Conservation (phyloP, 2,329 filamentous ascomycete genomes). For the Juglanconis oblonga region DNA sequence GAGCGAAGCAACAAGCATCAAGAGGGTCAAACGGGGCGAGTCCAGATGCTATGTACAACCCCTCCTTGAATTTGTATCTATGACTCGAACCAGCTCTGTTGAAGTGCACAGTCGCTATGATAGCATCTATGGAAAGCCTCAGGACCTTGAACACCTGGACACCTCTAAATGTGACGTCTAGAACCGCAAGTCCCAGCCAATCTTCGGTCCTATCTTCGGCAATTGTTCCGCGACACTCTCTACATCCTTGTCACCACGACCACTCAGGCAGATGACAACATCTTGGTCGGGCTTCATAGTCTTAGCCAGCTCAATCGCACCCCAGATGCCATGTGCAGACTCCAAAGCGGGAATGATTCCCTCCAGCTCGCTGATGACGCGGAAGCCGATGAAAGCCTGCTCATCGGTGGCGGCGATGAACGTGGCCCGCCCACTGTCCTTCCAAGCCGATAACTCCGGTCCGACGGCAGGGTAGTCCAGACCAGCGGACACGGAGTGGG, state of each 20-base stretch:
- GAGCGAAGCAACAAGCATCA: background rate
- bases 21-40: background rate
- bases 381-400: slow-evolving; percentile 85
- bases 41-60: background rate
- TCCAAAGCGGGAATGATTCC: slow-evolving; percentile 97
- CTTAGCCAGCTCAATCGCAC: slow-evolving; percentile 86
- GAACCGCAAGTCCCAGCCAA: slow-evolving; percentile 70
- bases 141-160: background rate
- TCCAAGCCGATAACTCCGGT: slow-evolving; percentile 89
- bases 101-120: background rate
- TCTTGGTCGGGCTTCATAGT: slow-evolving; percentile 86
- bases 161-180: slow-evolving; percentile 30
- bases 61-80: background rate
- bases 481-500: slow-evolving; percentile 93
- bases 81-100: background rate
- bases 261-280: slow-evolving; percentile 89
- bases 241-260: slow-evolving; percentile 96
- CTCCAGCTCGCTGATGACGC: slow-evolving; percentile 79
- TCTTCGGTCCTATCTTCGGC: slow-evolving; percentile 82
- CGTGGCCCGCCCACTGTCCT: slow-evolving; percentile 80
- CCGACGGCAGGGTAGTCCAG: slow-evolving; percentile 97
- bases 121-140: background rate
- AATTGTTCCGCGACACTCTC: slow-evolving; percentile 96
- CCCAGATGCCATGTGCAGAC: slow-evolving; percentile 87
- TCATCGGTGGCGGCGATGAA: slow-evolving; percentile 92